Percentiles rank a stretch among this genome's conserved stretches.
Evolutionary conservation across 2,329 filamentous ascomycete genomes (phyloP).

Genomic region (Metarhizium brunneum): DNA sequence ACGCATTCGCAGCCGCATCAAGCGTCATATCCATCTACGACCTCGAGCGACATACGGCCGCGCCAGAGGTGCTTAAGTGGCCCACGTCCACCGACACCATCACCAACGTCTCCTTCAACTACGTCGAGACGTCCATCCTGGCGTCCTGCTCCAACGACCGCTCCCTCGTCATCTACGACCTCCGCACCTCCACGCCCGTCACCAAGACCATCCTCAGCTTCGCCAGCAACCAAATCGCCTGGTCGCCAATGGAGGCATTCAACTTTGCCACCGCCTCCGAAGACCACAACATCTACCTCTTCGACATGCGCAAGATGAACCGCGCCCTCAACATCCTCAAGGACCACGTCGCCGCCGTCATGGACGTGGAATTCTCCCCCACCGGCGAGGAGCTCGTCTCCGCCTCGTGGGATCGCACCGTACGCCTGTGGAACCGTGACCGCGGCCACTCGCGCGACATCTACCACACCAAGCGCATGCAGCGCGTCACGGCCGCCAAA

Average conservation of each 20-base stretch:
- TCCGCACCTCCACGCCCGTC: conserved; percentile 76
- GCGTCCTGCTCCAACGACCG: conserved; percentile 80
- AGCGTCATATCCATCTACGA: conserved; percentile 83
- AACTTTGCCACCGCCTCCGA: conserved; percentile 91
- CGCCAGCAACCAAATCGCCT: conserved; percentile 73
- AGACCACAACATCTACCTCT: conserved; percentile 81
- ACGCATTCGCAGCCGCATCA: conserved; percentile 72
- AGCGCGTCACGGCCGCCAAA: conserved; percentile 75
- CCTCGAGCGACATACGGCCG: conserved; percentile 67
- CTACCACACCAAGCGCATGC: conserved; percentile 97
- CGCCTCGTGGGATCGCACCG: conserved; percentile 75
- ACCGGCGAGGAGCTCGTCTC: conserved; percentile 91
- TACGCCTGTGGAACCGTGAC: conserved; percentile 75
- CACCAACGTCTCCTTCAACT: conserved; percentile 80
- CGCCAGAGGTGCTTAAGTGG: conserved; percentile 77
- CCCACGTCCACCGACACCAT: conserved; percentile 87
- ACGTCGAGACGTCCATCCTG: conserved; percentile 84
- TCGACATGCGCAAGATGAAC: conserved; percentile 88
- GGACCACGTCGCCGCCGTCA: conserved; percentile 82
- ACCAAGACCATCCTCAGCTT: conserved; percentile 75
- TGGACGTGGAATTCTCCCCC: conserved; percentile 92
- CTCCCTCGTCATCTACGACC: conserved; percentile 82
- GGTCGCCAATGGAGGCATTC: conserved; percentile 96
- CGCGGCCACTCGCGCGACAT: conserved; percentile 82
- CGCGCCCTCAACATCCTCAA: conserved; percentile 83